Evolutionary conservation across 805 yeast species (phyloP).

Genomic region (Metschnikowia sp.): DNA sequence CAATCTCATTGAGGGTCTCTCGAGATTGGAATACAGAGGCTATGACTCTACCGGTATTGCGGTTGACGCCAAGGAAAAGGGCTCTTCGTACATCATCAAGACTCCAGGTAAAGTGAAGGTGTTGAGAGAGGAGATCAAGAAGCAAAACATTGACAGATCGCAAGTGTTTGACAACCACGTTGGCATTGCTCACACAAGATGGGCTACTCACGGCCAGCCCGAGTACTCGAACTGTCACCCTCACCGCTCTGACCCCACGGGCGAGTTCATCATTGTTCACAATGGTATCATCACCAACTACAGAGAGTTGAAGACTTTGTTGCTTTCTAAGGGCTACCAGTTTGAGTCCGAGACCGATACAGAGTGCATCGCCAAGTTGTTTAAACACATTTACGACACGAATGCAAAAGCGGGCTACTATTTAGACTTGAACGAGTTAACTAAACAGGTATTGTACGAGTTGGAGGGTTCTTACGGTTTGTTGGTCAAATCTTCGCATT

Average conservation of each 20-base stretch:
- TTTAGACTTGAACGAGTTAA: constrained; percentile 85
- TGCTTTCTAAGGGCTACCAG: constrained; percentile 70
- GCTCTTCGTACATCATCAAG: constrained; percentile 70
- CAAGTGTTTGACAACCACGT: constrained; percentile 78
- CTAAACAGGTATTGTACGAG: constrained; percentile 88
- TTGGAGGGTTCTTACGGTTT: constrained; percentile 97
- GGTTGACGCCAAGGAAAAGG: constrained; percentile 80
- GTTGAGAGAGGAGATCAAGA: constrained; percentile 62
- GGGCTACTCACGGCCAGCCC: constrained; percentile 99
- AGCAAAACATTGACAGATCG: constrained; percentile 50
- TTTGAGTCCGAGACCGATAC: constrained; percentile 96
- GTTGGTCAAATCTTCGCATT: constrained; percentile 85
- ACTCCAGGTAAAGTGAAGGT: constrained; percentile 89
- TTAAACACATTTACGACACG: constrained; percentile 84
- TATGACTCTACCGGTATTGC: constrained; percentile 98
- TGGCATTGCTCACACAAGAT: constrained; percentile 98
- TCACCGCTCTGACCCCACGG: constrained; percentile 78
- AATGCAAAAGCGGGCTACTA: constrained; percentile 68
- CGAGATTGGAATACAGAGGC: constrained; percentile 93
- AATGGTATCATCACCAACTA: constrained; percentile 98
- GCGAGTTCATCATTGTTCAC: constrained; percentile 91
- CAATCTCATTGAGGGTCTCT: constrained; percentile 80
- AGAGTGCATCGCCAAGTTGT: constrained; percentile 94
- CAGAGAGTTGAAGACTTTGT: constrained; percentile 82
- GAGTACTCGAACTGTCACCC: constrained; percentile 89